These are phyloP conservation scores for Psilocybe mexicana DNA, from an alignment of 1,284 basidiomycete species.

Conservation along the genomic window DNA sequence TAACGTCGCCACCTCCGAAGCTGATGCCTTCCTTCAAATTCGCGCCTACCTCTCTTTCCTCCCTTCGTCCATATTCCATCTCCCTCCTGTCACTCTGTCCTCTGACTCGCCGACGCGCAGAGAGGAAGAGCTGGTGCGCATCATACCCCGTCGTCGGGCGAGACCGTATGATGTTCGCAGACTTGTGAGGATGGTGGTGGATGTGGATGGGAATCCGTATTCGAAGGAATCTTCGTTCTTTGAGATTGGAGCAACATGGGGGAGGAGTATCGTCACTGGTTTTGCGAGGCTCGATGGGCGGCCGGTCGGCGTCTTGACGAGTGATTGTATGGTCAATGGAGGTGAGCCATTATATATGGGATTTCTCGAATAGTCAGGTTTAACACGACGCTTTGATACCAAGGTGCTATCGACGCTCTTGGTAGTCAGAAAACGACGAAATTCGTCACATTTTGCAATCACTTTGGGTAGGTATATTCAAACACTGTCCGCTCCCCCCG, in stretches of 20 bases:
- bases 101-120: slow-evolving; percentile 29
- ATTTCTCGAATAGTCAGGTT: background rate
- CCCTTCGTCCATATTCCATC: slow-evolving; percentile 38
- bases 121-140: slow-evolving; percentile 38
- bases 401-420: slow-evolving; percentile 42
- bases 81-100: slow-evolving; percentile 31
- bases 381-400: background rate
- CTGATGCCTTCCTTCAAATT: slow-evolving; percentile 40
- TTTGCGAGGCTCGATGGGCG: slow-evolving; percentile 38
- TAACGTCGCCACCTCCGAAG: slow-evolving; percentile 40
- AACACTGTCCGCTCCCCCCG: background rate
- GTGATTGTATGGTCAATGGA: slow-evolving; percentile 42
- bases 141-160: slow-evolving; percentile 39
- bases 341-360: slow-evolving; percentile 23
- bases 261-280: slow-evolving; percentile 38
- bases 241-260: slow-evolving; percentile 43
- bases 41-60: slow-evolving; percentile 40
- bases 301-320: slow-evolving; percentile 40
- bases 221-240: slow-evolving; percentile 33
- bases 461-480: slow-evolving; percentile 31
- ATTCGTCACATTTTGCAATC: slow-evolving; percentile 41
- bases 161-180: slow-evolving; percentile 40
- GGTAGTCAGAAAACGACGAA: slow-evolving; percentile 41
- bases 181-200: slow-evolving; percentile 37
- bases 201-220: slow-evolving; percentile 26